Evolutionary conservation across 371 early-diverging fungal genomes (phyloP).

Genomic region (Dentiscutata heterogama): DNA sequence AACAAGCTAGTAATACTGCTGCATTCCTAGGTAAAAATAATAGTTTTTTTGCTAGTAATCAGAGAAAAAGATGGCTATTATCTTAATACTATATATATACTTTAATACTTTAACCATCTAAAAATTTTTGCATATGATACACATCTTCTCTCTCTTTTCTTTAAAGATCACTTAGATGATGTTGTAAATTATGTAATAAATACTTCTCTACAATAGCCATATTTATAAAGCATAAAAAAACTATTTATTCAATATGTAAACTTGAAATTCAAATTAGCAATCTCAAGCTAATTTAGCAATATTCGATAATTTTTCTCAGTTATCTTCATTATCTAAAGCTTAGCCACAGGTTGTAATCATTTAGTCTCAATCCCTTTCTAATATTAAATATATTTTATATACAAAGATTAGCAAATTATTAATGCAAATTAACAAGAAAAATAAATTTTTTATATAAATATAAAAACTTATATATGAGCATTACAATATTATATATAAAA

Average conservation of each 20-base stretch:
- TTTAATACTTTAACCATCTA: not conserved
- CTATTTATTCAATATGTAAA: not conserved
- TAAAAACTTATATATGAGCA: too few species aligned
- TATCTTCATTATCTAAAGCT: too few species aligned
- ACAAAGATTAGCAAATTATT: too few species aligned
- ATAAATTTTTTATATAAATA: too few species aligned
- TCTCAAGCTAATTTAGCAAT: too few species aligned
- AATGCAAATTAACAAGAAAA: too few species aligned
- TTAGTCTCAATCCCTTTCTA: too few species aligned
- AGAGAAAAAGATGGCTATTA: not conserved
- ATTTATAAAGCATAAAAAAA: not conserved
- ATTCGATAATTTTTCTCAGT: too few species aligned
- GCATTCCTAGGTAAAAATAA: not conserved
- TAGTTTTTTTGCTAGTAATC: not conserved
- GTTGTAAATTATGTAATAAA: not conserved
- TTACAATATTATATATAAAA: too few species aligned
- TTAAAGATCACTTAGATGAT: not conserved
- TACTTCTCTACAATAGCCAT: not conserved
- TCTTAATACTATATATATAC: not conserved
- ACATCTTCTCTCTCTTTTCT: not conserved
- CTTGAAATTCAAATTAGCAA: too few species aligned
- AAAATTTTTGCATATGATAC: constrained; percentile 19
- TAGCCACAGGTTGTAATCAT: too few species aligned
- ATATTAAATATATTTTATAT: too few species aligned
- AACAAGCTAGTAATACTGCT: not conserved